Evolutionary conservation across 768 basidiomycete species (phyloP).

Genomic region (Collybia sp.): DNA sequence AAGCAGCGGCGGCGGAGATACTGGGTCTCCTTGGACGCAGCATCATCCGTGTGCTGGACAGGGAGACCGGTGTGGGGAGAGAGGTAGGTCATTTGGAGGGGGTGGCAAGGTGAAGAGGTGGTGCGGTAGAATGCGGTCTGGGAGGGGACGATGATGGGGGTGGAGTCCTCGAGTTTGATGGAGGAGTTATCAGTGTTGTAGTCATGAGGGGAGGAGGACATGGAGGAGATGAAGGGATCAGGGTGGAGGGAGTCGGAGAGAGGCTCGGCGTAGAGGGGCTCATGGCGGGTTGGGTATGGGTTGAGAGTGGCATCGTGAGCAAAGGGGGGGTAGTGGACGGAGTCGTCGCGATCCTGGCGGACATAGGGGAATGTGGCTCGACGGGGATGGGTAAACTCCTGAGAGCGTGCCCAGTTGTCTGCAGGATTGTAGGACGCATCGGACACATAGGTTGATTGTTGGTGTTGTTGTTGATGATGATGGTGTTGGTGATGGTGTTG

Average conservation of each 20-base stretch:
- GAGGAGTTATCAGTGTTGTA: slow-evolving; percentile 36
- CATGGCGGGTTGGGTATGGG: slow-evolving; percentile 26
- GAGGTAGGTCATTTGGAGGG: slow-evolving; percentile 32
- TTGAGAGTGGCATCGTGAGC: slow-evolving; percentile 30
- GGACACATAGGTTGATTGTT: background rate
- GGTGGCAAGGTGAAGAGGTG: slow-evolving; percentile 22
- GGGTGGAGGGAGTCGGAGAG: slow-evolving; percentile 23
- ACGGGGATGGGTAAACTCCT: slow-evolving; percentile 49
- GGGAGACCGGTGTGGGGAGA: slow-evolving; percentile 48
- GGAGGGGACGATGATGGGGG: slow-evolving; percentile 59
- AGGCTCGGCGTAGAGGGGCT: slow-evolving; percentile 29
- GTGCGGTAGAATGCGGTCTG: slow-evolving; percentile 47
- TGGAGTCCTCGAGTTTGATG: slow-evolving; percentile 67
- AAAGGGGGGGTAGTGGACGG: slow-evolving; percentile 36
- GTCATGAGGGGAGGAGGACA: slow-evolving; percentile 34
- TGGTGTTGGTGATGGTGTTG: slow-evolving; percentile 24
- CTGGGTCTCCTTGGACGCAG: slow-evolving; percentile 86
- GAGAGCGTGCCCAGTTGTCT: slow-evolving; percentile 13
- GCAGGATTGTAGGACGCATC: background rate
- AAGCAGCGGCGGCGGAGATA: slow-evolving; percentile 84
- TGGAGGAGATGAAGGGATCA: slow-evolving; percentile 33
- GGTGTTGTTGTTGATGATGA: slow-evolving; percentile 26
- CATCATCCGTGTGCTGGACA: slow-evolving; percentile 88
- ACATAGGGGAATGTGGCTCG: slow-evolving; percentile 77
- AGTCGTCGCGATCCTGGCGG: slow-evolving; percentile 61